Base-by-base conservation (phyloP, 805 yeast genomes). In the Candida fluviatilis region DNA sequence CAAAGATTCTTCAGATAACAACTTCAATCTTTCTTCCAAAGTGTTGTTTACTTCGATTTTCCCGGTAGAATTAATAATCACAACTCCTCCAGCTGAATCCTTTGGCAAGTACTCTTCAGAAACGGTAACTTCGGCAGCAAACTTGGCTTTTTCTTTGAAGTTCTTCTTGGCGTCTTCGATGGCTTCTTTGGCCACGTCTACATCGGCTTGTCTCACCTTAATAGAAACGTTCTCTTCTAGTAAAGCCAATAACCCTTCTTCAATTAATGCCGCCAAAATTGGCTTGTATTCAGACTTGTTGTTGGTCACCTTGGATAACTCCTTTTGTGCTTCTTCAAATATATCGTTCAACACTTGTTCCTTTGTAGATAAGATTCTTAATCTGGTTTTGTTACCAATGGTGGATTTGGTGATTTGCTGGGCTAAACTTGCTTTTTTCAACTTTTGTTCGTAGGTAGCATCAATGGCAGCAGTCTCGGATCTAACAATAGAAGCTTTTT, bases 401-500 rank as follows among this genome's bases (percentile, higher is more conserved):
- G 96, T 91, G 21, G 98, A 90, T 70, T 88, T 89, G 54, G 90
- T 80, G 60, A 93, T 91, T 69, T 93, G 98, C 66, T 93, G 97
- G 31, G 91, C 85, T 62, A 93, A 80, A 23, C 88, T 70, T 2
- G 95, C 90, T 65, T 91, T 93, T 73, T 93, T 91, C 68, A 85
- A 75, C 60, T 86, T 88, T 52, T 78, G 80, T 47, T 84, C 90
- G 60, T 82, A 87, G 28, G 76, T 69, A 14, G 82, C 68, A 61
- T 93, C 99, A 51, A 93, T 88, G 37, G 90, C 79, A 36, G 93
- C 82, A 40, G 84, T 84, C 67, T 93, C 99, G 11, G 88, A 76
- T 57, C 98, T 86, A 42, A 93, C 98, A 57, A 93, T 81, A 41
- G 88, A 80, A 16, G 96, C 91, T 74, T 93, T 93, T 63, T 93